A percentile compares a stretch with the other conserved stretches of the same genome.
phyloP scores from a whole-genome alignment of 2,329 filamentous ascomycete species.

The Stagonosporopsis vannaccii region DNA sequence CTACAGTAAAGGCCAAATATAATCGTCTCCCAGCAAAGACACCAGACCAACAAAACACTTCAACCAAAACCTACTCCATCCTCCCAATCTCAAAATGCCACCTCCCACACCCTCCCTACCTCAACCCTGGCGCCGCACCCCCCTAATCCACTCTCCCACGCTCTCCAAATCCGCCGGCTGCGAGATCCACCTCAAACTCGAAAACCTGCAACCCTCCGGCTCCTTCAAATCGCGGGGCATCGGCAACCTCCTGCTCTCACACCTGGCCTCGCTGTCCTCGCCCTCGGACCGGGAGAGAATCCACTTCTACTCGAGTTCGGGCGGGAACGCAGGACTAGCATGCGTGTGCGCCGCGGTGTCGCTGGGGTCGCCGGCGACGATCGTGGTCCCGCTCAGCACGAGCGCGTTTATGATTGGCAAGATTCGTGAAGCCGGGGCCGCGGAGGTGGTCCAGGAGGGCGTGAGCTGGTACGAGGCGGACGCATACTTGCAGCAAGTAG shows the following conservation, averaged over 20 bases:
- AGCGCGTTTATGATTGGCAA: constrained; percentile 73
- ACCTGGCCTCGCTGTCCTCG: constrained; percentile 38
- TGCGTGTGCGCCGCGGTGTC: constrained; percentile 73
- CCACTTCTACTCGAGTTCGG: constrained; percentile 79
- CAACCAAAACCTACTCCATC: background rate
- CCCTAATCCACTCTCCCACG: constrained; percentile 68
- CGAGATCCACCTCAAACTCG: constrained; percentile 81
- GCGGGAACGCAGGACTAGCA: constrained; percentile 83
- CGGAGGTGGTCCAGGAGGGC: constrained; percentile 71
- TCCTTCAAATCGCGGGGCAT: constrained; percentile 82
- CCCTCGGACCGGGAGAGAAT: constrained; percentile 32
- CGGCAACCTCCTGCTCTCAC: constrained; percentile 69
- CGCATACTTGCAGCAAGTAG: constrained; percentile 64
- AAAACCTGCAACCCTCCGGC: constrained; percentile 79
- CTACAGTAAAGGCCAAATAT: background rate
- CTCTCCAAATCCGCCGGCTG: constrained; percentile 74
- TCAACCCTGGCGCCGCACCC: constrained; percentile 70
- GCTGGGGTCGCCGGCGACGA: constrained; percentile 69
- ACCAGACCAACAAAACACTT: background rate
- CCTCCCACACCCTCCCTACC: background rate
- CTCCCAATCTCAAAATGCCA: background rate
- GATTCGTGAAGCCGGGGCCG: constrained; percentile 68
- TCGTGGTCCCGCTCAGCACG: constrained; percentile 72
- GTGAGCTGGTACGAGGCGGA: constrained; percentile 73
- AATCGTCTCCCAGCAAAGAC: background rate